Evolutionary conservation across 352 stramenopile genomes (phyloP).

Genomic region (Globisporangium alternatum): DNA sequence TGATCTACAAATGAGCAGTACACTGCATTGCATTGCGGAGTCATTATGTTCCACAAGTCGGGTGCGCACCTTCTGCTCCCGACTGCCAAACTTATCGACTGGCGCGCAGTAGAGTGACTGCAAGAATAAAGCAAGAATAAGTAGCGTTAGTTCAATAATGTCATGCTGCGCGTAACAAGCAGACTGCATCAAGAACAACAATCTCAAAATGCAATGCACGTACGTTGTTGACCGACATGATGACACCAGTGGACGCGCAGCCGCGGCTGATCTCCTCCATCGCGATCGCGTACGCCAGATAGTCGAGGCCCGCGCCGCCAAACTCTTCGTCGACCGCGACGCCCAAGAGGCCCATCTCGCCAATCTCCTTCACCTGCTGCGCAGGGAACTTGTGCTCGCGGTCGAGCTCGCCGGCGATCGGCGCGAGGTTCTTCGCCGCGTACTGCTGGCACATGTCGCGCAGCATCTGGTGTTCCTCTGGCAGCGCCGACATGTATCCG

Average conservation of each 20-base stretch:
- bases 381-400: slow-evolving; percentile 83
- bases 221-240: slow-evolving; percentile 95
- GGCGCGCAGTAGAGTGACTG: slow-evolving; percentile 96
- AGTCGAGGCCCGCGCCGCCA: slow-evolving; percentile 92
- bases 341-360: slow-evolving; percentile 95
- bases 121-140: slow-evolving; percentile 13
- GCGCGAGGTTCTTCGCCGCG: slow-evolving; percentile 92
- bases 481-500: slow-evolving; percentile 70
- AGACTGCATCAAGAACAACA: neutral
- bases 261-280: slow-evolving; percentile 98
- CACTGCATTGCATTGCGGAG: neutral
- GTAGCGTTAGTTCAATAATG: neutral
- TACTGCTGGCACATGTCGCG: slow-evolving; percentile 96
- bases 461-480: slow-evolving; percentile 96
- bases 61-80: slow-evolving; percentile 80
- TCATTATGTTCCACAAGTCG: neutral
- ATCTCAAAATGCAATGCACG: slow-evolving; percentile 9
- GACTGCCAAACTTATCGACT: slow-evolving; percentile 92
- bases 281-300: slow-evolving; percentile 96
- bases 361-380: slow-evolving; percentile 81
- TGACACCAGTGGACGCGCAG: slow-evolving; percentile 94
- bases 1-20: neutral
- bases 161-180: neutral
- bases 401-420: slow-evolving; percentile 90
- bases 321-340: slow-evolving; percentile 89